Evolutionary conservation across 257 asterid species (phyloP).

Genomic region (Solanum ahanhuiri): DNA sequence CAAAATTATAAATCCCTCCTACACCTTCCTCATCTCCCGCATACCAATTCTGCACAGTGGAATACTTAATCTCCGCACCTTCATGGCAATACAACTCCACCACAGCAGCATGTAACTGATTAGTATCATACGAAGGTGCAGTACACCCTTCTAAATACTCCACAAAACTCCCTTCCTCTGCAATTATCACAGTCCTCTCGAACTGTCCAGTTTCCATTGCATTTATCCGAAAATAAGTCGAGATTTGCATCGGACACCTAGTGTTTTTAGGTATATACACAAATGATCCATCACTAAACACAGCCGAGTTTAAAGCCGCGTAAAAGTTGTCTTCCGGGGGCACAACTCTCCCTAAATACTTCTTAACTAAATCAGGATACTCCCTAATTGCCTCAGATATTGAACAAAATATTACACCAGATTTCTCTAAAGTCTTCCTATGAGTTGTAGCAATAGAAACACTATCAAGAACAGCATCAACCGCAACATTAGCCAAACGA

Average conservation of each 20-base stretch:
- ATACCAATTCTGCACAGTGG: constrained; percentile 97
- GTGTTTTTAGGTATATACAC: constrained; percentile 80
- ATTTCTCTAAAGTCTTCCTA: constrained; percentile 62
- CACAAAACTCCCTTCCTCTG: constrained; percentile 86
- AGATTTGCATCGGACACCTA: constrained; percentile 90
- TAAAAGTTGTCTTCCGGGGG: constrained; percentile 86
- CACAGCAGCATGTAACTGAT: constrained; percentile 90
- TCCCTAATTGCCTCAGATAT: constrained; percentile 87
- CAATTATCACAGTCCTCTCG: constrained; percentile 88
- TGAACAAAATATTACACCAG: constrained; percentile 95
- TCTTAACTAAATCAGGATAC: constrained; percentile 62
- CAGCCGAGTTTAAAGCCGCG: constrained; percentile 82
- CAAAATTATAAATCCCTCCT: constrained; percentile 89
- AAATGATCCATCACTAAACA: constrained; percentile 94
- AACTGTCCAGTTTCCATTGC: constrained; percentile 98
- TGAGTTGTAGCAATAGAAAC: constrained; percentile 92
- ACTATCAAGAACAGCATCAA: constrained; percentile 90
- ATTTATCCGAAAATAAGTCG: constrained; percentile 86
- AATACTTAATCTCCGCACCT: constrained; percentile 81
- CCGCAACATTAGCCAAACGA: constrained; percentile 89
- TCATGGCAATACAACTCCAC: constrained; percentile 79
- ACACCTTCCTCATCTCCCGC: constrained; percentile 85
- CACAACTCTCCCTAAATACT: constrained; percentile 77
- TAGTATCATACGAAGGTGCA: constrained; percentile 87
- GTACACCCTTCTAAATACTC: constrained; percentile 98